Evolutionary conservation across 2,329 filamentous ascomycete species (phyloP), one percentile per base, ranked within the genome.

Genomic region (Fonsecaea erecta): DNA sequence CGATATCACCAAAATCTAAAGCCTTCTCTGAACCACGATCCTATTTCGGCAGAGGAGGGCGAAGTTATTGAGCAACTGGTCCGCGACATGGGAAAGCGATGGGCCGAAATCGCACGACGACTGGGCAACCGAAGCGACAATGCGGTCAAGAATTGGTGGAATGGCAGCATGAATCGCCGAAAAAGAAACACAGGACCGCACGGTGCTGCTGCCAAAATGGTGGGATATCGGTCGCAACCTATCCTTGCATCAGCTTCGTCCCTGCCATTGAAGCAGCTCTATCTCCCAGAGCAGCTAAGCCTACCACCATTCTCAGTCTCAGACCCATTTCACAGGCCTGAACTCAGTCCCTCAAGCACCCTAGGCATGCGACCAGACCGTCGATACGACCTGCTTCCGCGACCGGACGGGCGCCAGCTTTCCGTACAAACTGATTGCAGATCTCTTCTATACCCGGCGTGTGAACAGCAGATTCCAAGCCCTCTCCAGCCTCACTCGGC

Each of bases 71-170:
- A 94, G 79, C 83, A 85, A 64, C 84, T 95, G 76, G 93, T 97
- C 16, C 77, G 80, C 11, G 85, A 90, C 72, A 88, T 92, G 81
- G 93, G 93, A 68, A 94, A 93, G 81, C 87, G 90, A 63, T 97
- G 93, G 93, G 93, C 93, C 1, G 92, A 97, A 75, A 97, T 97
- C 74, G 92, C 93, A 52, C 86, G 93, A 70, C 84, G 87, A 52
- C 84, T 97, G 21, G 85, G 89, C 61, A 92, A 92, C 70, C 89
- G 93, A 74, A 96, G 93, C 77, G 93, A 97, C 81, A 97, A 97
- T 74, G 90, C 92, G 30, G 92, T 97, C 69, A 97, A 97, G 86
- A 97, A 97, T 78, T 97, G 93, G 92, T 97, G 91, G 91, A 97
- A 97, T 75, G 93, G 93, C 56, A 91, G 90, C 75, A 90, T 93